Evolutionary conservation across 2,329 filamentous ascomycete species (phyloP).

Genomic region (Tolypocladium nubicola): DNA sequence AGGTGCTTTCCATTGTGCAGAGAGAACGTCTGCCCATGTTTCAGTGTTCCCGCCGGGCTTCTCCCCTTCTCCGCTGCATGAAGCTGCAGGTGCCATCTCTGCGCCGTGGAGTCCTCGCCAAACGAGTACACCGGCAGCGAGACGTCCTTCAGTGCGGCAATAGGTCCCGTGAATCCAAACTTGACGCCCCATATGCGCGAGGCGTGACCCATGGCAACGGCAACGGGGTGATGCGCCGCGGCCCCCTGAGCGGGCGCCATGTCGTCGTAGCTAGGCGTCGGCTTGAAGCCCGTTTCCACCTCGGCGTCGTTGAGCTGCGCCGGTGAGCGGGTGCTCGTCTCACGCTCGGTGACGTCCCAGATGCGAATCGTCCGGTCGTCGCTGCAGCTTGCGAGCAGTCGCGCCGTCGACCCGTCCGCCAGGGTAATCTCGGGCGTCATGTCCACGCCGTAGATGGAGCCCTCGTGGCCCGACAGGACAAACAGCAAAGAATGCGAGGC

Average conservation of each 20-base stretch:
- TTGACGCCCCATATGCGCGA: constrained; percentile 84
- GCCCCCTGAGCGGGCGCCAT: constrained; percentile 4
- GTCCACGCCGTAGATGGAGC: constrained; percentile 83
- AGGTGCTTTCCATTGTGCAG: constrained; percentile 83
- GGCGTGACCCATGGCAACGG: constrained; percentile 71
- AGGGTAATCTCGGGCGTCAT: constrained; percentile 51
- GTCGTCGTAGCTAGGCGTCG: constrained; percentile 13
- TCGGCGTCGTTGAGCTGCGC: background rate
- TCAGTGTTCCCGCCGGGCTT: constrained; percentile 23
- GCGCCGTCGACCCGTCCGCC: constrained; percentile 26
- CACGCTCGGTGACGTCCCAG: constrained; percentile 65
- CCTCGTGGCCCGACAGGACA: constrained; percentile 64
- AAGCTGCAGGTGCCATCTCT: constrained; percentile 56
- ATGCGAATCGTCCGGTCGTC: constrained; percentile 84
- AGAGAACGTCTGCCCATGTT: constrained; percentile 43
- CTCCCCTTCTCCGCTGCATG: constrained; percentile 2
- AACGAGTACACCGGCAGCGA: constrained; percentile 53
- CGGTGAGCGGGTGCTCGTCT: background rate
- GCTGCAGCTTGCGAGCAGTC: constrained; percentile 83
- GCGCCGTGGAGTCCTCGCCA: constrained; percentile 72
- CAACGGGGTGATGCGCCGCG: constrained; percentile 37
- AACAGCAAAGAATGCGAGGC: constrained; percentile 29
- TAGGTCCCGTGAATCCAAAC: constrained; percentile 36
- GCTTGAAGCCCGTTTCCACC: constrained; percentile 52
- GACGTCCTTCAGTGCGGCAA: constrained; percentile 9